Percentiles rank a stretch among this genome's conserved stretches.
These are phyloP conservation scores for Blastobotrys indianensis DNA, from an alignment of 1,139 yeast genomes.

Conservation along the genomic window DNA sequence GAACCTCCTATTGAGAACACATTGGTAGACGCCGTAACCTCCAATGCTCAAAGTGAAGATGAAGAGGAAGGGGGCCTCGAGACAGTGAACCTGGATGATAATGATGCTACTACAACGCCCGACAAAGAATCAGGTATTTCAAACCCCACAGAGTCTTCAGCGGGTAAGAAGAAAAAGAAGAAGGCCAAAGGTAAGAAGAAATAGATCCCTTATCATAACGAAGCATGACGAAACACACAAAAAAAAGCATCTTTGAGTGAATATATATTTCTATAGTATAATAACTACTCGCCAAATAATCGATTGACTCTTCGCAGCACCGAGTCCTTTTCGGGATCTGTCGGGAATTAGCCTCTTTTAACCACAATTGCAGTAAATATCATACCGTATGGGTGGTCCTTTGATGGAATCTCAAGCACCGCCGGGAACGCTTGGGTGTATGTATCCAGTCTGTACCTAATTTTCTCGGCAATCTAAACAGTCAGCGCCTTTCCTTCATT, in stretches of 20 bases:
- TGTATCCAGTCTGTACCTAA: slow-evolving; percentile 74
- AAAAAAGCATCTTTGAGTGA: neutral
- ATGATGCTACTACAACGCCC: neutral
- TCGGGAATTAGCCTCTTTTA: neutral
- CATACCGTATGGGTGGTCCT: slow-evolving; percentile 84
- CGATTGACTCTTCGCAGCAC: slow-evolving; percentile 91
- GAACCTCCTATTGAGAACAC: neutral
- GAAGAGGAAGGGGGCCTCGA: neutral
- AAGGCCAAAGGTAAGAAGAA: slow-evolving; percentile 32
- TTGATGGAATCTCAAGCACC: slow-evolving; percentile 91
- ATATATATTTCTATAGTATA: slow-evolving; percentile 9
- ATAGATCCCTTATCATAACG: slow-evolving; percentile 9
- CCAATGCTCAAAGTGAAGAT: neutral
- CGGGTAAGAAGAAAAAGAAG: slow-evolving; percentile 28
- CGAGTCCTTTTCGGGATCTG: slow-evolving; percentile 93
- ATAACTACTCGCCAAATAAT: slow-evolving; percentile 73
- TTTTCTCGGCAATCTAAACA: slow-evolving; percentile 66
- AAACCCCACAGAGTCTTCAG: slow-evolving; percentile 7
- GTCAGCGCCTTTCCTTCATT: slow-evolving; percentile 2
- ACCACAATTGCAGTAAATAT: slow-evolving; percentile 1
- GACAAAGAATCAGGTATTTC: neutral
- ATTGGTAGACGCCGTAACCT: neutral
- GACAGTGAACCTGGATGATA: neutral
- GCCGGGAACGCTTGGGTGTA: slow-evolving; percentile 95
- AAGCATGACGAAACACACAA: neutral